A percentile compares a stretch with the other conserved stretches of the same genome.
Evolutionary conservation across 805 yeast genomes (phyloP).

Genomic region (Saccharomycopsis sp.): DNA sequence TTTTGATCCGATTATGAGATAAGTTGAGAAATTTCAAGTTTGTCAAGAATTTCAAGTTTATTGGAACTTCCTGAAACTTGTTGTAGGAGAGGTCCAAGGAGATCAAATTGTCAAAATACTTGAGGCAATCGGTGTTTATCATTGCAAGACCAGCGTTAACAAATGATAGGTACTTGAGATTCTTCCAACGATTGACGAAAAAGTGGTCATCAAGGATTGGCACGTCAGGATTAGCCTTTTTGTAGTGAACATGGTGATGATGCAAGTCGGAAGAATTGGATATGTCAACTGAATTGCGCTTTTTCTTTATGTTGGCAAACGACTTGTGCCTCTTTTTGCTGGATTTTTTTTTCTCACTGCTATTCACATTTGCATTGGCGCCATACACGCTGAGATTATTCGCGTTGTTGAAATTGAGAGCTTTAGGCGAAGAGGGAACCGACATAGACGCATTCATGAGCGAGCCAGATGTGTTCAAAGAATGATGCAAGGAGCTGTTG

Average conservation of each 20-base stretch:
- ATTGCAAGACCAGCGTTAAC: slow-evolving; percentile 33
- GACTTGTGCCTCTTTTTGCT: slow-evolving; percentile 18
- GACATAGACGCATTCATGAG: background rate
- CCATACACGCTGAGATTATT: too few species aligned
- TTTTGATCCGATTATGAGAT: slow-evolving; percentile 37
- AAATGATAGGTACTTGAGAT: slow-evolving; percentile 35
- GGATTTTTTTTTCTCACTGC: slow-evolving; percentile 14
- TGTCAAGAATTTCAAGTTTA: slow-evolving; percentile 43
- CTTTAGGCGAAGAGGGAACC: background rate
- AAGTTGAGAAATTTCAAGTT: slow-evolving; percentile 47
- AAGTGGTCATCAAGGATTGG: slow-evolving; percentile 10
- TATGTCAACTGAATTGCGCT: slow-evolving; percentile 6
- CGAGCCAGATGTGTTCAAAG: background rate
- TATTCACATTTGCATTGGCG: background rate
- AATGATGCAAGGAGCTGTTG: background rate
- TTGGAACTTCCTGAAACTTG: slow-evolving; percentile 42
- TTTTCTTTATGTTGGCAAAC: slow-evolving; percentile 17
- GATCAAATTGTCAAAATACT: slow-evolving; percentile 28
- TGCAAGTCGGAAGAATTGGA: slow-evolving; percentile 13
- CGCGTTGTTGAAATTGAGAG: background rate
- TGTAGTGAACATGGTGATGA: slow-evolving; percentile 17
- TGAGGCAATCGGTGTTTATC: slow-evolving; percentile 29
- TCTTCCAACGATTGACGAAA: slow-evolving; percentile 29
- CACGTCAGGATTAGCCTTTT: background rate
- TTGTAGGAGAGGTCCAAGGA: slow-evolving; percentile 53